Evolutionary conservation across 2,329 filamentous ascomycete genomes (phyloP).

Genomic region (Neodidymelliopsis sp.): DNA sequence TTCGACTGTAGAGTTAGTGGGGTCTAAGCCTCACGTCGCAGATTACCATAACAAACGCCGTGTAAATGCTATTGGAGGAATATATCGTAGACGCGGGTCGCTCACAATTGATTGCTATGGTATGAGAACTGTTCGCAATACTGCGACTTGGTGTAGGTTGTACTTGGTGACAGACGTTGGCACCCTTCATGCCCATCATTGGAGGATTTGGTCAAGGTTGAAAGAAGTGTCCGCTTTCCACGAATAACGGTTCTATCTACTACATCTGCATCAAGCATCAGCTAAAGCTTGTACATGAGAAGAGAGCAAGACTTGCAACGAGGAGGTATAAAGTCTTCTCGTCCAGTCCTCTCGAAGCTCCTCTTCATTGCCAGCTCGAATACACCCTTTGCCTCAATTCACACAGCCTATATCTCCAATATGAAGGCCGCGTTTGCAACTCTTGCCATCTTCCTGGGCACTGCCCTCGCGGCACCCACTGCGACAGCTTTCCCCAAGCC

Average conservation of each 20-base stretch:
- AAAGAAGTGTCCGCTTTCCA: not conserved
- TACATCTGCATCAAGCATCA: not conserved
- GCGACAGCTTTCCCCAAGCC: constrained; percentile 19
- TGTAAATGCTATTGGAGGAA: constrained; percentile 8
- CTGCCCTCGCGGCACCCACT: constrained; percentile 21
- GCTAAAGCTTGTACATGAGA: not conserved
- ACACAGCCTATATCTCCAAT: constrained; percentile 1
- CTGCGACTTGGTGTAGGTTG: not conserved
- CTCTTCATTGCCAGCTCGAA: not conserved
- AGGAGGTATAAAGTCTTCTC: constrained; percentile 1
- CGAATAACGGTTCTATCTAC: not conserved
- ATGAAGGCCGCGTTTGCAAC: constrained; percentile 31
- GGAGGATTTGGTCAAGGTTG: not conserved
- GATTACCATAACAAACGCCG: not conserved
- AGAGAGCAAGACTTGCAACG: not conserved
- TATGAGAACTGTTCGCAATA: not conserved
- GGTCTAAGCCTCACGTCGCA: not conserved
- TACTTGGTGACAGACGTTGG: not conserved
- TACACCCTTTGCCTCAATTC: not conserved
- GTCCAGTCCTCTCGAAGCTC: not conserved
- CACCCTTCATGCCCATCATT: not conserved
- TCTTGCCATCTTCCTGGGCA: constrained; percentile 23
- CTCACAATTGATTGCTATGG: not conserved
- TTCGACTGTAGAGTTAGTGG: not conserved
- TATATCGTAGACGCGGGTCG: not conserved